These are phyloP conservation scores for Calonectria pseudoturangicola DNA, from an alignment of 2,329 filamentous ascomycete genomes.

Conservation along the genomic window DNA sequence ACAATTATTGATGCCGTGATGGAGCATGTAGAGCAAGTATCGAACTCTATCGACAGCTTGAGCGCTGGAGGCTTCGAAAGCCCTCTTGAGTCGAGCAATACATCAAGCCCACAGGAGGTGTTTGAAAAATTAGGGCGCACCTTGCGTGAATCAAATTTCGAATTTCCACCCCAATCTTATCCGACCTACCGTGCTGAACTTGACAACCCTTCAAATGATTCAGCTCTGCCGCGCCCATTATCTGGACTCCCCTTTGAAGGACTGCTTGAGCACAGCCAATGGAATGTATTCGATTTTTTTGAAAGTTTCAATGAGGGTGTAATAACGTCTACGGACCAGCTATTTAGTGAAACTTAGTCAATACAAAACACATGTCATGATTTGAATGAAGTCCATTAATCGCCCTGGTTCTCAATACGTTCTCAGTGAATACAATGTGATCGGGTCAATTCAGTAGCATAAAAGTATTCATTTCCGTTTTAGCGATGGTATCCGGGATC, in stretches of 20 bases:
- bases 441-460: neutral
- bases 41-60: neutral
- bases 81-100: neutral
- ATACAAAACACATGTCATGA: too few species aligned
- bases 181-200: conserved; percentile 6
- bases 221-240: neutral
- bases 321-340: neutral
- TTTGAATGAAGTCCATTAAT: too few species aligned
- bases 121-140: conserved; percentile 24
- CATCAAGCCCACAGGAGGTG: conserved; percentile 15
- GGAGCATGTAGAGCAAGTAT: conserved; percentile 29
- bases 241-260: neutral
- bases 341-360: neutral
- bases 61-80: neutral
- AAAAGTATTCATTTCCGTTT: neutral
- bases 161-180: conserved; percentile 30
- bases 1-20: conserved; percentile 32
- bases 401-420: too few species aligned
- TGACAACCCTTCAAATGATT: neutral
- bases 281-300: neutral
- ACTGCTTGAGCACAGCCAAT: neutral
- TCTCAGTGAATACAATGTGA: neutral
- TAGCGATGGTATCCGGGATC: too few species aligned
- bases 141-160: conserved; percentile 17
- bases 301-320: neutral